Evolutionary conservation across 768 basidiomycete species (phyloP), one percentile per base, ranked within the genome.

Genomic region (Tricholomella constricta): DNA sequence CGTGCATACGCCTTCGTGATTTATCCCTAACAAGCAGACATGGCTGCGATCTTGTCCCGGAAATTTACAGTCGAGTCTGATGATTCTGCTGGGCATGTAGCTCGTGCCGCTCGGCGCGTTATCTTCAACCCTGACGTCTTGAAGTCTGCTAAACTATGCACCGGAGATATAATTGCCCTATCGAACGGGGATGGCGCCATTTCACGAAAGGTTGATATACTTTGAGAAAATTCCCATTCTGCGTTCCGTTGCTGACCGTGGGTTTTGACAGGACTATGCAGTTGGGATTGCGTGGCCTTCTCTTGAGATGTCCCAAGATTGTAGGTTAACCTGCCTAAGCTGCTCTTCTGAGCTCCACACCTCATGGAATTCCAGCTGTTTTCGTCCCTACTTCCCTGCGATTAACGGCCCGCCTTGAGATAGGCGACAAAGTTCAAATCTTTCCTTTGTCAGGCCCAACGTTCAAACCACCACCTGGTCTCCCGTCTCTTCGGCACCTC

Each of bases 211-310:
- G 72, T 69, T 29, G 19, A 10, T 8, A 15, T 32, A 20, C 17
- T 37, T 40, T 34, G 41, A 43, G 41, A 47, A 38, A 23, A 32
- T 26, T 20, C 34, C 23, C 45, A 40, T 51, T 44, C 48, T 20
- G 34, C 25, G 11, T 32, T 41, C 12, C 46, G 32, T 60, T 37
- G 57, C 55, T 62, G 55, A 63, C 54, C 10, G 31, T 23, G 22
- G 22, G 27, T 25, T n/a, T 22, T 38, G 51, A 64, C 64, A 88
- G 86, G 69, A 75, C 38, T 85, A 85, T 66, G 81, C 85, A 11
- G 73, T 91, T 48, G 91, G 90, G 5, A 71, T 84, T 41, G 78
- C 81, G 60, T 92, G 90, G 90, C 89, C 89, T n/a, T 87, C 85
- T 34, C 61, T 78, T 40, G 86, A 88, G 7, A 48, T 85, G 49